A percentile compares a stretch with the other conserved stretches of the same genome.
These are phyloP conservation scores for Calonectria honghensis DNA, from an alignment of 2,329 filamentous ascomycete genomes.

Conservation along the genomic window DNA sequence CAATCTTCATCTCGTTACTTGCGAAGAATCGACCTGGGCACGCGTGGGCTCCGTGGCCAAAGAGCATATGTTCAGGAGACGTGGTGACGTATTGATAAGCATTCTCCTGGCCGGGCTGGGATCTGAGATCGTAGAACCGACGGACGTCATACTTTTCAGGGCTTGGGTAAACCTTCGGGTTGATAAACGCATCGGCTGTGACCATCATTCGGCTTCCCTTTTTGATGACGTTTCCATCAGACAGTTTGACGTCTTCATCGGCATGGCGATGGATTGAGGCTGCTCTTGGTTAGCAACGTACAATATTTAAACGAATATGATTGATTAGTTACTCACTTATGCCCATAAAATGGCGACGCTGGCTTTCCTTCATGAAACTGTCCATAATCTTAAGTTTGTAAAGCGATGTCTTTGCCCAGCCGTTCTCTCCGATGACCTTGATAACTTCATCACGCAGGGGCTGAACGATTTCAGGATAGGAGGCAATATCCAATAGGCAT, in stretches of 20 bases:
- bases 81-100: conserved; percentile 69
- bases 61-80: conserved; percentile 66
- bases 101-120: conserved; percentile 57
- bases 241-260: conserved; percentile 23
- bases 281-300: background rate
- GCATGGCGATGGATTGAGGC: conserved; percentile 22
- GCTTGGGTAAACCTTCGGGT: conserved; percentile 44
- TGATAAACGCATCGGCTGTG: background rate
- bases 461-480: conserved; percentile 62
- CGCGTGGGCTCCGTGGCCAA: conserved; percentile 72
- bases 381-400: conserved; percentile 64
- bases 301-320: background rate
- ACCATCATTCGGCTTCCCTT: conserved; percentile 27
- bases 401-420: conserved; percentile 60
- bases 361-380: conserved; percentile 64
- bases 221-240: background rate
- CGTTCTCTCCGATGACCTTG: conserved; percentile 58
- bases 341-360: conserved; percentile 51
- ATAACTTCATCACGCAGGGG: conserved; percentile 65
- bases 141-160: conserved; percentile 67
- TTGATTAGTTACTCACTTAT: conserved; percentile 12
- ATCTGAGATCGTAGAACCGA: conserved; percentile 64
- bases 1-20: conserved; percentile 70
- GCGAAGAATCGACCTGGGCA: conserved; percentile 73
- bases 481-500: conserved; percentile 62